Percentiles rank a stretch among this genome's conserved stretches.
phyloP scores from a whole-genome alignment of 2,329 filamentous ascomycete species.

The Neospermospora avenae region DNA sequence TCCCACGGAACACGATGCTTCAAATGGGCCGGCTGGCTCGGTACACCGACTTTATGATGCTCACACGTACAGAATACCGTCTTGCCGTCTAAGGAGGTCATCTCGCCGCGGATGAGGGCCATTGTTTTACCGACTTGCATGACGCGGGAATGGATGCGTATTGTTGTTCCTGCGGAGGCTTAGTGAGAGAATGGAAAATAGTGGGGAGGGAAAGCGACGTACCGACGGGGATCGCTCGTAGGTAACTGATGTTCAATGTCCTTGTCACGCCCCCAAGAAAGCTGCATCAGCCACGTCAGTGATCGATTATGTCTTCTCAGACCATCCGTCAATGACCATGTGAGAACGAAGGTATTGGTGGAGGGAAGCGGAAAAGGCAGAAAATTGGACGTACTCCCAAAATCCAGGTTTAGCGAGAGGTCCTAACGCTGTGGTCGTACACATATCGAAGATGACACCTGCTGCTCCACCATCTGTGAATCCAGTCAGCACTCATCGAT shows the following conservation, averaged over 20 bases:
- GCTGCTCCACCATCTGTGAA: slow-evolving; percentile 47
- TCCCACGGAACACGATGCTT: slow-evolving; percentile 43
- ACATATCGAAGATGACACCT: slow-evolving; percentile 53
- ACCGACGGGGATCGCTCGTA: slow-evolving; percentile 47
- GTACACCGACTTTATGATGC: slow-evolving; percentile 49
- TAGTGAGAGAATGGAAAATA: neutral
- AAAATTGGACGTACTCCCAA: slow-evolving; percentile 41
- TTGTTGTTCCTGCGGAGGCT: slow-evolving; percentile 36
- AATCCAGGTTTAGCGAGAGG: slow-evolving; percentile 46
- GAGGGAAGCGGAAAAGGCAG: too few species aligned
- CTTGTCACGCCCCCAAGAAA: slow-evolving; percentile 50
- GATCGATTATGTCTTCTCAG: neutral
- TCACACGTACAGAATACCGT: slow-evolving; percentile 47
- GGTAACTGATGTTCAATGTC: slow-evolving; percentile 48
- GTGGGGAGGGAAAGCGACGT: slow-evolving; percentile 3
- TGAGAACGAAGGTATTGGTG: too few species aligned
- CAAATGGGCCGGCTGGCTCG: slow-evolving; percentile 40
- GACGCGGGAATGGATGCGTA: slow-evolving; percentile 43
- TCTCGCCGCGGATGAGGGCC: slow-evolving; percentile 48
- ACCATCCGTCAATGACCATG: too few species aligned
- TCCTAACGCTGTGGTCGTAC: slow-evolving; percentile 48
- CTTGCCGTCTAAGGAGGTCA: slow-evolving; percentile 47
- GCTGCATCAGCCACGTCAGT: slow-evolving; percentile 8
- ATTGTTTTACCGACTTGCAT: slow-evolving; percentile 47
- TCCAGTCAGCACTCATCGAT: neutral